Conservation (phyloP, 1,284 basidiomycete species). For the Marasmius oreades region DNA sequence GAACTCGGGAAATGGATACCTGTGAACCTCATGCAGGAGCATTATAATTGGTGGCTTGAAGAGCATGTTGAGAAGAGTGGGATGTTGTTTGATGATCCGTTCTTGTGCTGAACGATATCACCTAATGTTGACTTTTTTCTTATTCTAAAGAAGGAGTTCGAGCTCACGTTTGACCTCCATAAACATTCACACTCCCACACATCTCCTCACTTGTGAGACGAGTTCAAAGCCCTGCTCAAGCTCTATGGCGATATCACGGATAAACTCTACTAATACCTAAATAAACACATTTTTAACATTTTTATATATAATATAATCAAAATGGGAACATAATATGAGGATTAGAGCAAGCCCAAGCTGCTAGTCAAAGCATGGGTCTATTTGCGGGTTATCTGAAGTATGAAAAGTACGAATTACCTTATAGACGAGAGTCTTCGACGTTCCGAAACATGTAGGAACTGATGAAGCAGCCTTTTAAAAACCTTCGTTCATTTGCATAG, state of each 20-base stretch:
- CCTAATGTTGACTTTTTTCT: constrained; percentile 14
- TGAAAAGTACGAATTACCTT: too few relatives aligned
- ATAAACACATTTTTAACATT: too few relatives aligned
- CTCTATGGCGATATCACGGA: constrained; percentile 6
- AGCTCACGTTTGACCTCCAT: constrained; percentile 5
- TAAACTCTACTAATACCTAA: too few relatives aligned
- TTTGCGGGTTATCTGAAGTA: too few relatives aligned
- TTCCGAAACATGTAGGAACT: too few relatives aligned
- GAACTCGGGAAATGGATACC: constrained; percentile 19
- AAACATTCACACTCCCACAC: constrained; percentile 9
- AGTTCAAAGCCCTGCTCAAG: constrained; percentile 6
- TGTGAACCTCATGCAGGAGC: constrained; percentile 20
- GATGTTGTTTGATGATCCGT: constrained; percentile 10
- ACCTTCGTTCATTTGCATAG: too few relatives aligned
- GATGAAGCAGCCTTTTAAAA: too few relatives aligned
- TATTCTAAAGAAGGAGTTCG: constrained; percentile 9
- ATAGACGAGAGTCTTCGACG: too few relatives aligned
- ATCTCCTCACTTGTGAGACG: constrained; percentile 8
- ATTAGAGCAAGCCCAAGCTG: too few relatives aligned
- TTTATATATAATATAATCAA: too few relatives aligned
- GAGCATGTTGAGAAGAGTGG: constrained; percentile 1
- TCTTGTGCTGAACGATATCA: constrained; percentile 5
- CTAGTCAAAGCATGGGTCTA: too few relatives aligned
- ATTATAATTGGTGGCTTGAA: constrained; percentile 19
- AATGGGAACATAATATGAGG: too few relatives aligned